phyloP scores from a whole-genome alignment of 768 basidiomycete species.

The Pisolithus sp. region DNA sequence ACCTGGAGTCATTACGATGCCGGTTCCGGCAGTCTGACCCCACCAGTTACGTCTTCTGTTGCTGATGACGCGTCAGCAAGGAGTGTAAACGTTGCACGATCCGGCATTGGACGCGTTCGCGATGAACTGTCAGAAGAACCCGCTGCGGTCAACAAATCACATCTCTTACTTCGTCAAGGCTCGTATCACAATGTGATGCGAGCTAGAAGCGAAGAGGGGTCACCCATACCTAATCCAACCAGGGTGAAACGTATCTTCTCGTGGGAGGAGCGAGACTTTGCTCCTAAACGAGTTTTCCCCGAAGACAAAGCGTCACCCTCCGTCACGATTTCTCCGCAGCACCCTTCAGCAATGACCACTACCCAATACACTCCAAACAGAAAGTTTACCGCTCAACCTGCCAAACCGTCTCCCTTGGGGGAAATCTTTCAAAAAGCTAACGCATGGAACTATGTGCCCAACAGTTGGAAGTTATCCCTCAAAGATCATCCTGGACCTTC shows the following conservation, averaged over 20 bases:
- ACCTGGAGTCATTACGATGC: slow-evolving; percentile 67
- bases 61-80: slow-evolving; percentile 20
- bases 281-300: slow-evolving; percentile 72
- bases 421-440: slow-evolving; percentile 60
- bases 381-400: slow-evolving; percentile 10
- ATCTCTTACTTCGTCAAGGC: slow-evolving; percentile 59
- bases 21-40: slow-evolving; percentile 3
- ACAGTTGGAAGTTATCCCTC: slow-evolving; percentile 71
- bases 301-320: slow-evolving; percentile 51
- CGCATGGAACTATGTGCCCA: slow-evolving; percentile 80
- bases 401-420: slow-evolving; percentile 28
- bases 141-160: slow-evolving; percentile 56
- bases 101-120: slow-evolving; percentile 12
- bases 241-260: slow-evolving; percentile 83
- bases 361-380: slow-evolving; percentile 25
- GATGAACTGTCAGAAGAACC: slow-evolving; percentile 56
- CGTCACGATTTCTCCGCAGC: slow-evolving; percentile 10
- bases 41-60: no score
- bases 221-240: slow-evolving; percentile 58
- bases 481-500: slow-evolving; percentile 33
- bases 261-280: slow-evolving; percentile 78
- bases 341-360: slow-evolving; percentile 32
- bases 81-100: slow-evolving; percentile 13
- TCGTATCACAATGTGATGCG: slow-evolving; percentile 62
- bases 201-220: slow-evolving; percentile 34